Evolutionary conservation across 352 stramenopile genomes (phyloP).

Genomic region (Globisporangium paddicum): DNA sequence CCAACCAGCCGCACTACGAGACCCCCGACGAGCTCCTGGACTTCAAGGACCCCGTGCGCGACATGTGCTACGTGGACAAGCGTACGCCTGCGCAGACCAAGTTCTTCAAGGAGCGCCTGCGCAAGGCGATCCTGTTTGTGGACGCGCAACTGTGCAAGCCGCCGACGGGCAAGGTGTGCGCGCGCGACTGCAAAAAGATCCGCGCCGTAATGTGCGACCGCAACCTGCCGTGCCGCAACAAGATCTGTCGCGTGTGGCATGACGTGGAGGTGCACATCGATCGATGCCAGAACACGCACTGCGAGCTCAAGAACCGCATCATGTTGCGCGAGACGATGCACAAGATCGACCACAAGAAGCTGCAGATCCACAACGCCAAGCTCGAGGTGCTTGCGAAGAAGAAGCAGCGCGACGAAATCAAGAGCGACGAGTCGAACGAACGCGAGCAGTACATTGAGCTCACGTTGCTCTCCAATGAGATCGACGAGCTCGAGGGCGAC

Average conservation of each 20-base stretch:
- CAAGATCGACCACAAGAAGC: slow-evolving; percentile 63
- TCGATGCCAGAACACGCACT: slow-evolving; percentile 56
- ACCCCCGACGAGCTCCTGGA: slow-evolving; percentile 45
- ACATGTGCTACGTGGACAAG: slow-evolving; percentile 58
- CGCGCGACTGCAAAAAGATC: slow-evolving; percentile 53
- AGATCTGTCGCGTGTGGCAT: slow-evolving; percentile 66
- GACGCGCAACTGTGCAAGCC: slow-evolving; percentile 59
- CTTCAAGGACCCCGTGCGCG: slow-evolving; percentile 64
- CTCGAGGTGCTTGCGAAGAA: slow-evolving; percentile 36
- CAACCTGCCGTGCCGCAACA: slow-evolving; percentile 59
- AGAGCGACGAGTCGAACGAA: slow-evolving; percentile 17
- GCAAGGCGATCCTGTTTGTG: slow-evolving; percentile 64
- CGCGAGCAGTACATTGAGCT: slow-evolving; percentile 30
- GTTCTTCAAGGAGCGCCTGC: slow-evolving; percentile 68
- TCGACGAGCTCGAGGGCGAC: slow-evolving; percentile 60
- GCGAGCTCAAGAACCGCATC: slow-evolving; percentile 68
- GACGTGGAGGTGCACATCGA: slow-evolving; percentile 68
- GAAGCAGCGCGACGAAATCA: slow-evolving; percentile 27
- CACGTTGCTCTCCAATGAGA: slow-evolving; percentile 45
- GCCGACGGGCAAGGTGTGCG: slow-evolving; percentile 37
- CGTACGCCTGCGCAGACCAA: slow-evolving; percentile 43
- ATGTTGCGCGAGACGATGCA: slow-evolving; percentile 72
- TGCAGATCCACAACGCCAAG: slow-evolving; percentile 32
- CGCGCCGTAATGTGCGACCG: slow-evolving; percentile 62
- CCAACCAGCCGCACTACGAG: slow-evolving; percentile 33